A percentile compares a stretch with the other conserved stretches of the same genome.
Conservation (phyloP, 2,329 filamentous ascomycete species). For the Ophidiomyces ophidiicola region DNA sequence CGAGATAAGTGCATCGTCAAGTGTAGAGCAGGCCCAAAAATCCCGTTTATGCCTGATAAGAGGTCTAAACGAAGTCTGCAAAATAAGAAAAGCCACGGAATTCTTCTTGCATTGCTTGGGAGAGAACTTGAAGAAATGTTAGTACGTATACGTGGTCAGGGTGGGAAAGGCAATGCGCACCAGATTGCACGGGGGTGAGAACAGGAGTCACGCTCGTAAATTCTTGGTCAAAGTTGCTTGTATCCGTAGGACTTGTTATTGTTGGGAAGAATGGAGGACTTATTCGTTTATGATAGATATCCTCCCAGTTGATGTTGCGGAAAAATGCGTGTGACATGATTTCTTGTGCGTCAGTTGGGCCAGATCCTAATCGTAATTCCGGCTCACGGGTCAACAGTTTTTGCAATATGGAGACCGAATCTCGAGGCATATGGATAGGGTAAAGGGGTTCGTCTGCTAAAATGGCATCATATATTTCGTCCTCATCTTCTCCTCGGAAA, state of each 20-base stretch:
- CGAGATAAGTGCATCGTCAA: neutral
- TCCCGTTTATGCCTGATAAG: neutral
- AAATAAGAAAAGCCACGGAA: constrained; percentile 98
- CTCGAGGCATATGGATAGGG: constrained; percentile 95
- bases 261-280: constrained; percentile 77
- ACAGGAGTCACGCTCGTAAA: constrained; percentile 98
- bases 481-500: constrained; percentile 96
- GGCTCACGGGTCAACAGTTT: constrained; percentile 94
- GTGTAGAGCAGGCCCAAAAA: neutral
- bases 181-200: constrained; percentile 89
- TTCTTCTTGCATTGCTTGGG: constrained; percentile 98
- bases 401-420: constrained; percentile 93
- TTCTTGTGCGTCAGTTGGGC: constrained; percentile 93
- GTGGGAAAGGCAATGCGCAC: constrained; percentile 47
- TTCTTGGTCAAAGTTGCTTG: constrained; percentile 98
- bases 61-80: constrained; percentile 71
- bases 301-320: constrained; percentile 95
- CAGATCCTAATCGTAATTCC: constrained; percentile 80
- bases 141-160: neutral
- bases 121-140: constrained; percentile 55
- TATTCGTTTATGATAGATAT: constrained; percentile 91
- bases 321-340: constrained; percentile 99
- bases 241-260: constrained; percentile 87
- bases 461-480: constrained; percentile 98
- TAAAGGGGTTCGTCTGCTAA: constrained; percentile 94